Conservation (phyloP, 2,329 filamentous ascomycete genomes). For the Macrophomina pseudophaseolina region DNA sequence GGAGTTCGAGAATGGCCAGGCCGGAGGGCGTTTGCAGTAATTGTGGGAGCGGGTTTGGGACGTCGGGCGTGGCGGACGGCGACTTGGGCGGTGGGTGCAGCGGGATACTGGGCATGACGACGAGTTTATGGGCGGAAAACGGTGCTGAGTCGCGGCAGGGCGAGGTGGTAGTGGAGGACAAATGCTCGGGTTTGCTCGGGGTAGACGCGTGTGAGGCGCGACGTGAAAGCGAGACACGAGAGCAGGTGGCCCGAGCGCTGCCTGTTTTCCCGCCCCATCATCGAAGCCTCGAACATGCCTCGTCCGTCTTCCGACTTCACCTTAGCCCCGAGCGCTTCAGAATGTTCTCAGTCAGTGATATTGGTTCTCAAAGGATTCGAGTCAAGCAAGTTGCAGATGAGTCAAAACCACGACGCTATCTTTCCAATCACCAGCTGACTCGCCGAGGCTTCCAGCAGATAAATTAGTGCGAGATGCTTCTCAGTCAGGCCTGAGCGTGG, state of each 20-base stretch:
- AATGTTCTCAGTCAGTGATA: too few relatives aligned
- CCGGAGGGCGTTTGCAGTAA: conserved; percentile 88
- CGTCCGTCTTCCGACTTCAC: too few relatives aligned
- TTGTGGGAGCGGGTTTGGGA: conserved; percentile 70
- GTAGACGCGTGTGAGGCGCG: conserved; percentile 8
- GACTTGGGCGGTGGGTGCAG: conserved; percentile 28
- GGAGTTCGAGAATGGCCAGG: conserved; percentile 87
- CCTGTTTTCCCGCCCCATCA: neutral
- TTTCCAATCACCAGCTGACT: too few relatives aligned
- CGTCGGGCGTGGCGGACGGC: conserved; percentile 6
- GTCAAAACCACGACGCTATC: too few relatives aligned
- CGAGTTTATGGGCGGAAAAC: neutral
- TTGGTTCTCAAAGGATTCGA: too few relatives aligned
- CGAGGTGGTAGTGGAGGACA: neutral
- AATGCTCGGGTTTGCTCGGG: neutral
- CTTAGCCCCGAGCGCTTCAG: too few relatives aligned
- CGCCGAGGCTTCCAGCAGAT: neutral
- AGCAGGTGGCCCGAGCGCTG: neutral
- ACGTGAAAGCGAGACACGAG: conserved; percentile 9
- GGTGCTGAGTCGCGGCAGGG: neutral
- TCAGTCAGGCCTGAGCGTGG: neutral
- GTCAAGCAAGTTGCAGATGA: too few relatives aligned
- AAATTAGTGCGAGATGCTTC: neutral
- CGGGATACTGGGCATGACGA: conserved; percentile 28
- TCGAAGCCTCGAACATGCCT: neutral